Evolutionary conservation across 441 rosid species (phyloP), one percentile per base, ranked within the genome.

Genomic region (Viola pubescens): DNA sequence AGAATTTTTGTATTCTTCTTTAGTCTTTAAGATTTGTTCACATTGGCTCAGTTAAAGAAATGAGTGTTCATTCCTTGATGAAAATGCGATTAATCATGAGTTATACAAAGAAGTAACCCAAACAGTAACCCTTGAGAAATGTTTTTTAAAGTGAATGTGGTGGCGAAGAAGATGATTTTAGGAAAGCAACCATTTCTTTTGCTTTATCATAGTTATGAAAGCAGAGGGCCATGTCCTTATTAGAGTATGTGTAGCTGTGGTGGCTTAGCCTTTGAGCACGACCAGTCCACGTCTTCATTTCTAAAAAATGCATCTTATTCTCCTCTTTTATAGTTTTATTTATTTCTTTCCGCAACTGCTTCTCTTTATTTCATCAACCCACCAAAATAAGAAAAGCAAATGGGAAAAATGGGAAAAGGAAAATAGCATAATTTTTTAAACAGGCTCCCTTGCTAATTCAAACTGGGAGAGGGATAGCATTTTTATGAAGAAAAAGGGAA

Each of bases 111-210:
- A 8, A 9, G 48, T 19, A 46, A 46, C 48, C 9, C 11, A 9
- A 4, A 5, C 1, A 19, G 26, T 19, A 19, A 19, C 26, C 26
- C 26, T 19, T 46, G 10, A 8, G 10, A 46, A n/a, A 46, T 10
- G 9, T 42, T 5, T 46, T 46, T 46, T 46, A 46, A 46, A 46
- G 48, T 9, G 11, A 61, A 63, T 55, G 56, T 52, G 59, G 64
- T 54, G 47, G 12, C 16, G 70, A 64, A 67, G 68, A 43, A 19
- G 26, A 51, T 60, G 64, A 26, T 37, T 65, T 55, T 58, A 3
- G 72, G 42, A 69, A 78, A 67, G 77, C 73, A 52, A 54, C 69
- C 13, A 37, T 48, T 60, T 66, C 76, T 65, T 61, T 71, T 66
- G 67, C 70, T 69, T 74, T 69, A 38, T 52, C 52, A 10, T 11